phyloP scores from a whole-genome alignment of 192 early-diverging fungal species.

The Backusella mclennaniae region DNA sequence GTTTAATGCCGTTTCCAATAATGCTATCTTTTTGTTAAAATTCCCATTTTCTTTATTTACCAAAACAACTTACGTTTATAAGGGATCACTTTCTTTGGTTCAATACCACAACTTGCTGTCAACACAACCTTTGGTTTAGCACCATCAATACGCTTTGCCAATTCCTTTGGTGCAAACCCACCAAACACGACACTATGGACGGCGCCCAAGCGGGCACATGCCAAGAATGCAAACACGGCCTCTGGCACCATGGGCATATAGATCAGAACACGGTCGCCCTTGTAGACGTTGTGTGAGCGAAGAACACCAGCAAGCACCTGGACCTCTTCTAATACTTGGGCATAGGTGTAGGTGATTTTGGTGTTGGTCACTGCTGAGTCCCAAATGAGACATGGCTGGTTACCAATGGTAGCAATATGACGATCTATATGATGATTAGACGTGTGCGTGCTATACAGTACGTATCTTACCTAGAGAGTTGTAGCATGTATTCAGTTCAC shows the following conservation, averaged over 20 bases:
- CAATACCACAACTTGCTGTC: conserved; percentile 77
- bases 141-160: conserved; percentile 84
- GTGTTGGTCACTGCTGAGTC: conserved; percentile 67
- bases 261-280: conserved; percentile 76
- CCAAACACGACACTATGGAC: conserved; percentile 82
- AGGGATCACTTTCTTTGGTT: conserved; percentile 66
- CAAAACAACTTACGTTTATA: conserved; percentile 58
- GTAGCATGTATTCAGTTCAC: conserved; percentile 76
- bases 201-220: conserved; percentile 82
- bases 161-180: conserved; percentile 73
- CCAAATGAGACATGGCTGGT: conserved; percentile 69
- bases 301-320: conserved; percentile 66
- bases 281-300: conserved; percentile 52
- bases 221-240: conserved; percentile 80
- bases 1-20: conserved; percentile 71
- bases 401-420: conserved; percentile 58
- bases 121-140: conserved; percentile 73
- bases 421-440: conserved; percentile 50
- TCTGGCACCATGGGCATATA: conserved; percentile 88
- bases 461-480: conserved; percentile 44
- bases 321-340: conserved; percentile 67
- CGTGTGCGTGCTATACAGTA: too few relatives aligned
- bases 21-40: conserved; percentile 30
- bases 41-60: too few relatives aligned
- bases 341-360: conserved; percentile 60